Base-by-base conservation (phyloP, 495 filamentous ascomycete genomes). In the Baudoinia panamericana region DNA sequence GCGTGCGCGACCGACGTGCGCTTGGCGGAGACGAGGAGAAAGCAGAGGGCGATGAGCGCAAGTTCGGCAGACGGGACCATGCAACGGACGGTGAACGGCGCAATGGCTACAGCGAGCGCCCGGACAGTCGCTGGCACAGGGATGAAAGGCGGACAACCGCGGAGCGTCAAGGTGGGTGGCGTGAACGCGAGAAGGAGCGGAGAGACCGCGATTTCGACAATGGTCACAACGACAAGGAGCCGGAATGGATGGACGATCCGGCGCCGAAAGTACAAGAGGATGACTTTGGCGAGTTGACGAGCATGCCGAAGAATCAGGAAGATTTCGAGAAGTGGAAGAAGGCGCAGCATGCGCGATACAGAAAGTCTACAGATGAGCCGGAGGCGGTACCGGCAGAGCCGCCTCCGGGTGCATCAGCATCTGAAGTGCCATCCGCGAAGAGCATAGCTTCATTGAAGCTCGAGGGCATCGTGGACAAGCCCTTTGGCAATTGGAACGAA, bases 311-410 rank as follows among this genome's bases (percentile, higher is more conserved):
- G 54, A 93, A 82, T 8, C 78, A 82, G 54, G 85, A 92, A 53
- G 85, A 96, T 40, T 96, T 97, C 58, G 80, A 94, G 60, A 80
- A 79, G 44, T 97, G 92, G 75, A 94, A 95, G 63, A 83, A 90
- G 49, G 67, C 64, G 35, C 92, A 93, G 87, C 93, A 88, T 57
- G 76, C 78, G 20, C 62, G 58, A 36, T 75, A 73, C 56, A 59
- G 66, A 20, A 52, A 51, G 27, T 42, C 56, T 2, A 45, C 41
- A 23, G 66, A 68, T 30, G 50, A 56, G 12, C 21, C 46, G 25
- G 30, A 36, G 18, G 16, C 41, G 11, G 6, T 30, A 13, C 11
- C 15, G 9, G 26, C 20, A 3, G 26, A 36, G 12, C 28, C 36
- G 16, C 29, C 36, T 9, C 33, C 34, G 5, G 13, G 15, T 1